A percentile compares a stretch with the other conserved stretches of the same genome.
Evolutionary conservation across 225 moss, liverwort and hornwort genomes (phyloP).

Genomic region (Straminergon stramineum): DNA sequence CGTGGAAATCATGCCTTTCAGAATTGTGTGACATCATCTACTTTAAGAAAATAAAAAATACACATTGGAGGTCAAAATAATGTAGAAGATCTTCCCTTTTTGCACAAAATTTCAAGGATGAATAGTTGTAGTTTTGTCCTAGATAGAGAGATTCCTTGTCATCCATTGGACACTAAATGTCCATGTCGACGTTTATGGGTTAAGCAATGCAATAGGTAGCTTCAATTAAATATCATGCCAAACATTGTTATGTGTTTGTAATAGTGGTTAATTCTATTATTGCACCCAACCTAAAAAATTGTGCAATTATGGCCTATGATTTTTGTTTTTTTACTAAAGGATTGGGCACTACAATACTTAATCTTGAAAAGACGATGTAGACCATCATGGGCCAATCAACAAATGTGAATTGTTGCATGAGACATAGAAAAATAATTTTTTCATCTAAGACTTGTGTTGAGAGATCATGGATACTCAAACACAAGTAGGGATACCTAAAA

Average conservation of each 20-base stretch:
- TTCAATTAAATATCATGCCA: not conserved
- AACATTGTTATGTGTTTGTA: accelerated
- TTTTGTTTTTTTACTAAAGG: accelerated
- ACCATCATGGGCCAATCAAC: not conserved
- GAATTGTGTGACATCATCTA: too few relatives aligned
- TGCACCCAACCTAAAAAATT: accelerated
- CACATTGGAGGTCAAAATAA: too few relatives aligned
- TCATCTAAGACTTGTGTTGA: not conserved
- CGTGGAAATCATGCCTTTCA: too few relatives aligned
- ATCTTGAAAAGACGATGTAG: accelerated
- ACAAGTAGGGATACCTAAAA: accelerated
- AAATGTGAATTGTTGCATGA: accelerated
- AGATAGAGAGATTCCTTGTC: too few relatives aligned
- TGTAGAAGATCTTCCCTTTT: too few relatives aligned
- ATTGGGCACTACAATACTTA: accelerated
- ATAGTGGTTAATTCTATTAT: not conserved
- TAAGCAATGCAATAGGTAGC: accelerated
- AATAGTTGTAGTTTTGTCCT: too few relatives aligned
- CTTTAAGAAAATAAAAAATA: too few relatives aligned
- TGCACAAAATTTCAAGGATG: too few relatives aligned
- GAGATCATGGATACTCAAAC: accelerated
- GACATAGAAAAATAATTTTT: accelerated
- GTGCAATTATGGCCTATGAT: not conserved
- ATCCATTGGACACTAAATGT: too few relatives aligned
- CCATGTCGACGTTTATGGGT: too few relatives aligned